phyloP scores from a whole-genome alignment of 2,329 filamentous ascomycete species.

The Pyrenochaeta sp. region DNA sequence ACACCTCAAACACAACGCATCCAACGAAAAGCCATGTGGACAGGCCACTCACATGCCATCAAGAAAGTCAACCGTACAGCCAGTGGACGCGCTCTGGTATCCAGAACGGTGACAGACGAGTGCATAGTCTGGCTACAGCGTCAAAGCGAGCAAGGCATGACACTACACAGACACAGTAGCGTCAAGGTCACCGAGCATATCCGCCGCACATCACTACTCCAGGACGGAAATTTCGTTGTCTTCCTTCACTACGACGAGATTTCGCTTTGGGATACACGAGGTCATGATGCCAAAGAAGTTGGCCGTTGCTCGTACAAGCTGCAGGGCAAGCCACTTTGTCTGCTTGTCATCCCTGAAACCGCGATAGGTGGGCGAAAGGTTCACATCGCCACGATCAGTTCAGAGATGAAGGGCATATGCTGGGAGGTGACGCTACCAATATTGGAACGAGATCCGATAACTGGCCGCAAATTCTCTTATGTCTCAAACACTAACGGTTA shows the following conservation, averaged over 20 bases:
- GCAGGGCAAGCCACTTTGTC: constrained; percentile 76
- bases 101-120: constrained; percentile 79
- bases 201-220: constrained; percentile 78
- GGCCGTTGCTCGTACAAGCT: constrained; percentile 66
- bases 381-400: constrained; percentile 84
- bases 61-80: constrained; percentile 88
- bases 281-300: constrained; percentile 65
- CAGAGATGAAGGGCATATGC: constrained; percentile 77
- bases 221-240: constrained; percentile 80
- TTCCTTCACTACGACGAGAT: constrained; percentile 76
- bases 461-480: constrained; percentile 36
- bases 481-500: constrained; percentile 32
- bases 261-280: constrained; percentile 80
- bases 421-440: constrained; percentile 77
- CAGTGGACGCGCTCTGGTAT: constrained; percentile 80
- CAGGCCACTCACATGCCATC: constrained; percentile 80
- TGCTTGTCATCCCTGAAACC: constrained; percentile 75
- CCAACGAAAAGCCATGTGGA: constrained; percentile 72
- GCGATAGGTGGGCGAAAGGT: constrained; percentile 58
- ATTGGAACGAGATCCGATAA: constrained; percentile 35
- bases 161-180: constrained; percentile 70
- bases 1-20: constrained; percentile 66
- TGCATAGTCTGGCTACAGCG: constrained; percentile 83
- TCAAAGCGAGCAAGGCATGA: constrained; percentile 57
- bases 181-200: constrained; percentile 75